These are phyloP conservation scores for Polytolypa hystricis DNA, from an alignment of 2,329 filamentous ascomycete species.

Conservation along the genomic window DNA sequence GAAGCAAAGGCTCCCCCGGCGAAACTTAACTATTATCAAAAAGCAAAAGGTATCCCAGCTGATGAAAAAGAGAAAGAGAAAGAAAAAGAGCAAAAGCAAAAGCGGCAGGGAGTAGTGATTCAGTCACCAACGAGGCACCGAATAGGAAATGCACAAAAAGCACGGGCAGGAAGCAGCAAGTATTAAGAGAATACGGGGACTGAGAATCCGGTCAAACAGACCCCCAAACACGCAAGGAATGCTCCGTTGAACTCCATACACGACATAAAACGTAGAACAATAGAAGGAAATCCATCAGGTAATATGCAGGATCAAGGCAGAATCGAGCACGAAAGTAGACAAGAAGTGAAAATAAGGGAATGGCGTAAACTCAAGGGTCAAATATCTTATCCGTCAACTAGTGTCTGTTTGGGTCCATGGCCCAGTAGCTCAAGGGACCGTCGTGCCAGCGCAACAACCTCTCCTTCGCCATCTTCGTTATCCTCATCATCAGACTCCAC, in stretches of 20 bases:
- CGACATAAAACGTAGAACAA: neutral
- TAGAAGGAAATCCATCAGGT: neutral
- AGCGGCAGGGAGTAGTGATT: too few relatives aligned
- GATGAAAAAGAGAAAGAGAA: conserved; percentile 8
- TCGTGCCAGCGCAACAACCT: conserved; percentile 83
- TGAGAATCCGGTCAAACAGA: neutral
- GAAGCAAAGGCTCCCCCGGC: too few relatives aligned
- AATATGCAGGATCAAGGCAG: neutral
- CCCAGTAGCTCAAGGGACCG: conserved; percentile 79
- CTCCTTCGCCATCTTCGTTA: conserved; percentile 77
- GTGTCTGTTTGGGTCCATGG: conserved; percentile 61
- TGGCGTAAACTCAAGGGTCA: too few relatives aligned
- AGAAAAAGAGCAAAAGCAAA: too few relatives aligned
- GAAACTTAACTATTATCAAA: too few relatives aligned
- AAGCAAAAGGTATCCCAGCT: too few relatives aligned
- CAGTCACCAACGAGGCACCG: too few relatives aligned
- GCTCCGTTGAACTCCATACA: conserved; percentile 3
- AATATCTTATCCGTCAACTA: conserved; percentile 59
- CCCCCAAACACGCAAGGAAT: conserved; percentile 2
- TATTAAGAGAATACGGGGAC: neutral
- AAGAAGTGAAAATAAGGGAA: too few relatives aligned
- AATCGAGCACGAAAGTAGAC: neutral
- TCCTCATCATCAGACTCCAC: conserved; percentile 78
- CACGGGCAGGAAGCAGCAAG: neutral
- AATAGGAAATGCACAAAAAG: conserved; percentile 1